A percentile compares a stretch with the other conserved stretches of the same genome.
These are phyloP conservation scores for Alternaria rosae DNA, from an alignment of 2,329 filamentous ascomycete species.

Conservation along the genomic window DNA sequence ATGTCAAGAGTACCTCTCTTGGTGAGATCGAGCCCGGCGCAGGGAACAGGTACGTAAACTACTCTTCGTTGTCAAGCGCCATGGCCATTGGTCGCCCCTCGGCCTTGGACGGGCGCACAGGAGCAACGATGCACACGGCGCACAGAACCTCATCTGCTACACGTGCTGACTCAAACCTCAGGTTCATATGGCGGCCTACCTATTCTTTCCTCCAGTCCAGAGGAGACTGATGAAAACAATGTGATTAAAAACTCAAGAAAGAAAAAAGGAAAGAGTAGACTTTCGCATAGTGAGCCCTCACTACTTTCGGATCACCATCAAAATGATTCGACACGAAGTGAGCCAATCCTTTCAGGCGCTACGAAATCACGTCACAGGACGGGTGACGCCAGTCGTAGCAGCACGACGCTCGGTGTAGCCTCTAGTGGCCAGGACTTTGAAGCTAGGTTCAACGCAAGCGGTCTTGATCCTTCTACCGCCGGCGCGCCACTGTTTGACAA, in stretches of 20 bases:
- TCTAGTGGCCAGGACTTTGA: conserved; percentile 42
- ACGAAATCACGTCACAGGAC: conserved; percentile 36
- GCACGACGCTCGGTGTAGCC: conserved; percentile 32
- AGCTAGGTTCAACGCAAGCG: conserved; percentile 43
- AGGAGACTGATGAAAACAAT: conserved; percentile 46
- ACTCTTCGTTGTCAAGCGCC: conserved; percentile 8
- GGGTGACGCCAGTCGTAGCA: conserved; percentile 34
- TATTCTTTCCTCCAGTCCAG: conserved; percentile 50
- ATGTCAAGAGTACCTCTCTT: conserved; percentile 65
- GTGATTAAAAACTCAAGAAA: conserved; percentile 33
- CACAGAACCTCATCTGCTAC: neutral
- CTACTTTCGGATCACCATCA: conserved; percentile 22
- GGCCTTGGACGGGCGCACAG: conserved; percentile 11
- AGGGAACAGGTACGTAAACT: conserved; percentile 57
- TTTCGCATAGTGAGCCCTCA: conserved; percentile 36
- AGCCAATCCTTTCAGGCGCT: conserved; percentile 25
- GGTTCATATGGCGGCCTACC: conserved; percentile 68
- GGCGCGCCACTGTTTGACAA: conserved; percentile 34
- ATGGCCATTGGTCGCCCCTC: conserved; percentile 1
- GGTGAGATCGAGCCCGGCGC: conserved; percentile 66
- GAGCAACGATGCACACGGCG: conserved; percentile 11
- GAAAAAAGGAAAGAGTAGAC: conserved; percentile 46
- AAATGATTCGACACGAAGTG: conserved; percentile 28
- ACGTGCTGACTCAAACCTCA: conserved; percentile 17
- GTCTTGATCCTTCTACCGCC: conserved; percentile 30